phyloP scores from a whole-genome alignment of 2,329 filamentous ascomycete species.

The Scedosporium apiospermum region DNA sequence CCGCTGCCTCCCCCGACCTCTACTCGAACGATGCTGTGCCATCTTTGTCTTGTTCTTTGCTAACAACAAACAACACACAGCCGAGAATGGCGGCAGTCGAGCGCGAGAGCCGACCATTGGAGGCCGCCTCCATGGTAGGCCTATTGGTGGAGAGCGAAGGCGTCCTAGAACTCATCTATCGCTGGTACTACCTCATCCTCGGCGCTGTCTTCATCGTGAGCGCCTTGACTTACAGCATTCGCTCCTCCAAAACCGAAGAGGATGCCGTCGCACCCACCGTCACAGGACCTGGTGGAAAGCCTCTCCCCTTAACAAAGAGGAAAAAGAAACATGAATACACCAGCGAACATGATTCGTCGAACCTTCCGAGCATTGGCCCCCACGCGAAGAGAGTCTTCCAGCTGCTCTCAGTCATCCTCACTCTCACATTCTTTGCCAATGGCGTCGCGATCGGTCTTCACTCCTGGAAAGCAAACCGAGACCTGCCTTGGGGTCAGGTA shows the following conservation, averaged over 20 bases:
- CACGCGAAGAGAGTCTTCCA: constrained; percentile 64
- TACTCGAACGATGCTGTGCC: background rate
- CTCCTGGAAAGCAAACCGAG: constrained; percentile 42
- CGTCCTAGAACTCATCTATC: constrained; percentile 1
- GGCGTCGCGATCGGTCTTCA: constrained; percentile 65
- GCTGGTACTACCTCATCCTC: background rate
- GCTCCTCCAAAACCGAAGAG: constrained; percentile 1
- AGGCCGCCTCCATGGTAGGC: background rate
- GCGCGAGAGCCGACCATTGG: constrained; percentile 2
- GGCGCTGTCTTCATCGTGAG: background rate
- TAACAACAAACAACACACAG: constrained; percentile 2
- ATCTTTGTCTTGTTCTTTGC: background rate
- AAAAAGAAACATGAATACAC: constrained; percentile 34
- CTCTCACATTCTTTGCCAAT: constrained; percentile 68
- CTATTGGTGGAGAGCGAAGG: constrained; percentile 1
- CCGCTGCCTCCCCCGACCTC: background rate
- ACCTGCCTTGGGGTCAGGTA: constrained; percentile 20
- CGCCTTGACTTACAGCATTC: constrained; percentile 3
- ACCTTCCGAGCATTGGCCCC: constrained; percentile 49
- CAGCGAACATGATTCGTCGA: constrained; percentile 23
- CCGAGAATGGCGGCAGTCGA: constrained; percentile 6
- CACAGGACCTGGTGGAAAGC: constrained; percentile 76
- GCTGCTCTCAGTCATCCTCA: constrained; percentile 60
- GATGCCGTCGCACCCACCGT: constrained; percentile 4
- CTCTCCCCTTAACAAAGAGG: constrained; percentile 60